phyloP scores from a whole-genome alignment of 1,139 yeast species.

The Magnusiomyces magnusii region DNA sequence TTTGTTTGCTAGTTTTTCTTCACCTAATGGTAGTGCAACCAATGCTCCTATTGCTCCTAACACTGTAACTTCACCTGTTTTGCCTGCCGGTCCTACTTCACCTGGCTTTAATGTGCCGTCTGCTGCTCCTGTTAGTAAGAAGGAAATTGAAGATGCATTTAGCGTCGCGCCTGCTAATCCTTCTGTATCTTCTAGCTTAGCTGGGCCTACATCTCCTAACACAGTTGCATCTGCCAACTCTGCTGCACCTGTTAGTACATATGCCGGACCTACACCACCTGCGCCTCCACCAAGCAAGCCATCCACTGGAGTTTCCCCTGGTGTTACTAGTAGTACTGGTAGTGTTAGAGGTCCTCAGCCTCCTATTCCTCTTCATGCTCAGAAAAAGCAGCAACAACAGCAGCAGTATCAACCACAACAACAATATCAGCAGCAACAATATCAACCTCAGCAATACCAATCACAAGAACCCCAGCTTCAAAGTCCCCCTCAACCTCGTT shows the following conservation, averaged over 20 bases:
- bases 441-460: background rate
- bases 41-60: background rate
- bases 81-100: background rate
- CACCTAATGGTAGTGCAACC: background rate
- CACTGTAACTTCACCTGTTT: background rate
- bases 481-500: background rate
- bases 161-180: background rate
- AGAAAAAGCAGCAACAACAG: background rate
- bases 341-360: background rate
- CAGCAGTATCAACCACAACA: too few relatives aligned
- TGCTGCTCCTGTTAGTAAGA: background rate
- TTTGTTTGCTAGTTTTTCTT: constrained; percentile 68
- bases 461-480: background rate
- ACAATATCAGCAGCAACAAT: too few relatives aligned
- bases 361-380: background rate
- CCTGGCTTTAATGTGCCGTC: background rate
- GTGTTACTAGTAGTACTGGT: background rate
- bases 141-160: constrained; percentile 14
- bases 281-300: background rate
- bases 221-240: background rate
- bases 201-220: background rate
- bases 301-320: background rate
- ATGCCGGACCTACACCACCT: background rate
- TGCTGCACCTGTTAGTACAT: background rate
- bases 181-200: background rate